phyloP scores from a whole-genome alignment of 495 filamentous ascomycete genomes.

The Hypoxylon fuscum region DNA sequence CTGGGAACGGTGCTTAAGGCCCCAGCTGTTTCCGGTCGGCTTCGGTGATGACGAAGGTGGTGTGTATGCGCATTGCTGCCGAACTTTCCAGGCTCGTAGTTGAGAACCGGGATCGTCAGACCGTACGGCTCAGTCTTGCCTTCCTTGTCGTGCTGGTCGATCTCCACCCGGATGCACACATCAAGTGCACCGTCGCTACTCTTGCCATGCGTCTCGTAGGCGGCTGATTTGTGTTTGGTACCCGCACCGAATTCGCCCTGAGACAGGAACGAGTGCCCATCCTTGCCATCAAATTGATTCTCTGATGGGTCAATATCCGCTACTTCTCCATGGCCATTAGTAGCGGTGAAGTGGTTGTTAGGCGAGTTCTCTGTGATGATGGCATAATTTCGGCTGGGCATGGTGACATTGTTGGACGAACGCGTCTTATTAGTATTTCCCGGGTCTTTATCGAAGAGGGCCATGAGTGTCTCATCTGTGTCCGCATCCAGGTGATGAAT shows the following conservation, averaged over 20 bases:
- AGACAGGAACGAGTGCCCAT: conserved; percentile 71
- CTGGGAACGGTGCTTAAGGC: conserved; percentile 35
- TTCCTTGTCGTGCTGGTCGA: conserved; percentile 68
- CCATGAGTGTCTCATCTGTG: conserved; percentile 89
- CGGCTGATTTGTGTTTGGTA: conserved; percentile 69
- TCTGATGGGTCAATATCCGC: conserved; percentile 4
- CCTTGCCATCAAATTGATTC: conserved; percentile 53
- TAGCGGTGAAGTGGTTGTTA: conserved; percentile 42
- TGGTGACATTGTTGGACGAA: conserved; percentile 79
- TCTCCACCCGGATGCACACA: conserved; percentile 74
- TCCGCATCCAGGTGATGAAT: conserved; percentile 87
- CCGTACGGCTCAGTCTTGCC: conserved; percentile 75
- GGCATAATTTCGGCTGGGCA: conserved; percentile 91
- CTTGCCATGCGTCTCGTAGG: conserved; percentile 59
- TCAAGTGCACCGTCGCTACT: conserved; percentile 70
- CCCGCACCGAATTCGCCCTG: conserved; percentile 71
- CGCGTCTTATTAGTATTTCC: conserved; percentile 73
- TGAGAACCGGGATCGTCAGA: conserved; percentile 63
- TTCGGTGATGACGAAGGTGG: conserved; percentile 39
- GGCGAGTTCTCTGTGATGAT: conserved; percentile 76
- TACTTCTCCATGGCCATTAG: conserved; percentile 21
- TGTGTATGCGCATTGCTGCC: conserved; percentile 37
- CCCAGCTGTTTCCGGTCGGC: conserved; percentile 38
- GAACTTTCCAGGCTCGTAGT: conserved; percentile 47
- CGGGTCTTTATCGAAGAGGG: conserved; percentile 85